phyloP scores from a whole-genome alignment of 306 rosid genomes.

The Amphicarpaea edgeworthii region DNA sequence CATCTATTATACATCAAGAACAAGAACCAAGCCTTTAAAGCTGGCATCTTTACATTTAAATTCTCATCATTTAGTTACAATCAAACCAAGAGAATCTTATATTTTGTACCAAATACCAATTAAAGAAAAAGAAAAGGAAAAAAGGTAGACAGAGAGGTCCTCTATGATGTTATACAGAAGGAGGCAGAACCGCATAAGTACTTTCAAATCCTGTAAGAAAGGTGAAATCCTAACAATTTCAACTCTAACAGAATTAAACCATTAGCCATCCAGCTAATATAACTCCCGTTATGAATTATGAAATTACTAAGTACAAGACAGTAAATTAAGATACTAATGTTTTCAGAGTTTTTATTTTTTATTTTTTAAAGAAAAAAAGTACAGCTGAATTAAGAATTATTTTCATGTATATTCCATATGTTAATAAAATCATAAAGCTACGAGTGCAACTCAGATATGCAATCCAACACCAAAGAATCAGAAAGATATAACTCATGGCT shows the following conservation, averaged over 20 bases:
- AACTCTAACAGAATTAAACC: background rate
- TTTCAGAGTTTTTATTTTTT: background rate
- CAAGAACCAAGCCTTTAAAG: background rate
- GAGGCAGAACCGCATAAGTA: conserved; percentile 4
- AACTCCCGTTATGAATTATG: background rate
- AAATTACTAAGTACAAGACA: conserved; percentile 9
- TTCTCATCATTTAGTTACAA: background rate
- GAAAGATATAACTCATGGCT: background rate
- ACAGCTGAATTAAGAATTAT: conserved; percentile 17
- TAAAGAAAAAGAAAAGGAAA: background rate
- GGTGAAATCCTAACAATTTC: conserved; percentile 31
- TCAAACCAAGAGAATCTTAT: background rate
- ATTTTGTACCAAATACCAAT: background rate
- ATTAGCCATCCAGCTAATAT: conserved; percentile 6
- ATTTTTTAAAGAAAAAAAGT: background rate
- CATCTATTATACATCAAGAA: background rate
- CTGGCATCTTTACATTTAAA: background rate
- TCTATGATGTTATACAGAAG: conserved; percentile 13
- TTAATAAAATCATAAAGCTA: conserved; percentile 5
- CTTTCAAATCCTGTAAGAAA: conserved; percentile 29
- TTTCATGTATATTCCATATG: background rate
- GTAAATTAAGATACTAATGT: background rate
- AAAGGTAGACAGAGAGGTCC: background rate
- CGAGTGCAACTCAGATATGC: conserved; percentile 6
- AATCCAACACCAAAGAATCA: conserved; percentile 35